Conservation (phyloP, 257 asterid genomes). For the Leonotis leonurus region DNA sequence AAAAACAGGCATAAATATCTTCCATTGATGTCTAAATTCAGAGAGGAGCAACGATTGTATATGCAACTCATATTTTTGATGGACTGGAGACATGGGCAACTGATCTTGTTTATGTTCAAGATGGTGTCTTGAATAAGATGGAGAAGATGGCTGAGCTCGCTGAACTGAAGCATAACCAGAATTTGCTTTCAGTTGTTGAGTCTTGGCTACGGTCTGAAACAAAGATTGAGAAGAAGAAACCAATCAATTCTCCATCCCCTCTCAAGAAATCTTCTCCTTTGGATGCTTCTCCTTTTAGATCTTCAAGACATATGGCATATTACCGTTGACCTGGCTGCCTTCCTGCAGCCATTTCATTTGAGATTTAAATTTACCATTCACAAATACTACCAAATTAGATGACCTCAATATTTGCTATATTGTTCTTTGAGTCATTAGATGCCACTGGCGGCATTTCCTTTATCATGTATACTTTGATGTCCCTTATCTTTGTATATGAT, state of each 20-base stretch:
- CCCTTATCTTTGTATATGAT: neutral
- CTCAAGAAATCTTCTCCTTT: slow-evolving; percentile 49
- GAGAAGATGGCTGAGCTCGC: slow-evolving; percentile 61
- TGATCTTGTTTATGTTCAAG: slow-evolving; percentile 81
- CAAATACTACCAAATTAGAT: neutral
- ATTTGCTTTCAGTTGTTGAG: slow-evolving; percentile 84
- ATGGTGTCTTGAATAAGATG: slow-evolving; percentile 61
- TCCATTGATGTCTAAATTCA: slow-evolving; percentile 23
- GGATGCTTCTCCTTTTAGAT: slow-evolving; percentile 64
- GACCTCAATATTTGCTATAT: neutral
- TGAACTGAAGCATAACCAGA: slow-evolving; percentile 50
- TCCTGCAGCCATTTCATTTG: neutral
- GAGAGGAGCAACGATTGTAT: slow-evolving; percentile 94
- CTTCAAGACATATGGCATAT: slow-evolving; percentile 90
- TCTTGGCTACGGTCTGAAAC: slow-evolving; percentile 80
- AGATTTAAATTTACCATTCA: neutral
- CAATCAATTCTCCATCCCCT: slow-evolving; percentile 25
- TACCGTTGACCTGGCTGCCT: slow-evolving; percentile 75
- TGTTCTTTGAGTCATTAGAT: neutral
- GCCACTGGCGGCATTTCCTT: neutral
- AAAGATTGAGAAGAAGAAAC: slow-evolving; percentile 64
- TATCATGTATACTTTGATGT: neutral
- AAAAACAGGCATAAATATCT: neutral
- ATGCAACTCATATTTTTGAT: slow-evolving; percentile 93
- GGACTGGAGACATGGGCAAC: slow-evolving; percentile 97